These are phyloP conservation scores for Graphiopsis chlorocephala DNA, from an alignment of 2,329 filamentous ascomycete genomes.

Conservation along the genomic window DNA sequence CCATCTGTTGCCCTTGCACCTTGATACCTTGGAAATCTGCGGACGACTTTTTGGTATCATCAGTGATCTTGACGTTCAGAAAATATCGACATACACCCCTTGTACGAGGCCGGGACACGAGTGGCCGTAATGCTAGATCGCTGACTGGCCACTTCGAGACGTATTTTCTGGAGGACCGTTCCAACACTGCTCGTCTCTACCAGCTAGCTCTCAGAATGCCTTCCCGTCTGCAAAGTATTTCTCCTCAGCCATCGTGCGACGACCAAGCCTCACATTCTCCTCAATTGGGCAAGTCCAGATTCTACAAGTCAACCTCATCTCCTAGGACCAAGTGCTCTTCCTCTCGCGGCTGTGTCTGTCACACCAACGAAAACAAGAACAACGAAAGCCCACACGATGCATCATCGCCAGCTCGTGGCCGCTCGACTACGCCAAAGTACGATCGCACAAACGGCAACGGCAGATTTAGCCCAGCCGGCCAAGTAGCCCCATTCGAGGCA, in stretches of 20 bases:
- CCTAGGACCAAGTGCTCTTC: neutral
- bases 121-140: neutral
- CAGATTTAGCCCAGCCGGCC: neutral
- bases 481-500: neutral
- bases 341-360: neutral
- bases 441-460: conserved; percentile 10
- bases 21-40: neutral
- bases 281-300: neutral
- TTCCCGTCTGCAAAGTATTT: neutral
- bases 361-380: neutral
- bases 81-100: neutral
- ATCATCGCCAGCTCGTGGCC: neutral
- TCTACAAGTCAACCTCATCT: neutral
- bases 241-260: neutral
- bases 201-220: neutral
- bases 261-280: neutral
- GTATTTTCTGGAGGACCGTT: neutral
- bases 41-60: neutral
- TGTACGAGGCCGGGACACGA: neutral
- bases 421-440: neutral
- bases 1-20: neutral
- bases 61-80: neutral
- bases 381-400: neutral
- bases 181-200: neutral
- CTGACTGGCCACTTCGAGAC: too few relatives aligned